A percentile compares a stretch with the other conserved stretches of the same genome.
Conservation (phyloP, 1,284 basidiomycete genomes). For the Mycocalia duriaeana region DNA sequence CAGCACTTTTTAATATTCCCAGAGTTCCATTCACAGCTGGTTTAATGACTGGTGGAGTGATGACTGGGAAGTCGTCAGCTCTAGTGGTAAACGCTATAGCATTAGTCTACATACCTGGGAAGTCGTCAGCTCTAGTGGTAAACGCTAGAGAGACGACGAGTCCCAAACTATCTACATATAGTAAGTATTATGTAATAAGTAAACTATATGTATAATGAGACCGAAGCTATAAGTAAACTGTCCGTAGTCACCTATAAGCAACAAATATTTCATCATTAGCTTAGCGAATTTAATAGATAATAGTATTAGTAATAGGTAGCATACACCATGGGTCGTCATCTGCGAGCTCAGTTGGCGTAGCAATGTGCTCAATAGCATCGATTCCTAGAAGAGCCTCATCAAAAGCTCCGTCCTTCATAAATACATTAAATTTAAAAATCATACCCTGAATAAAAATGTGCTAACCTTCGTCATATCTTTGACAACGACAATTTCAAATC, state of each 20-base stretch:
- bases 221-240: not conserved
- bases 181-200: not conserved
- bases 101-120: too few relatives aligned
- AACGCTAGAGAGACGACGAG: too few relatives aligned
- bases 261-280: too few relatives aligned
- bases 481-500: slow-evolving; percentile 41
- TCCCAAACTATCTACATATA: too few relatives aligned
- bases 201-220: not conserved
- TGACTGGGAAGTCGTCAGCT: not conserved
- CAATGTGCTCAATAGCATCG: slow-evolving; percentile 51
- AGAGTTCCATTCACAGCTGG: slow-evolving; percentile 35
- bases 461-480: slow-evolving; percentile 41
- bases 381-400: slow-evolving; percentile 62
- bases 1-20: slow-evolving; percentile 27
- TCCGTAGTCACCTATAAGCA: too few relatives aligned
- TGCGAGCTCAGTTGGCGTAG: slow-evolving; percentile 38
- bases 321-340: slow-evolving; percentile 21
- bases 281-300: too few relatives aligned
- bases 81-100: too few relatives aligned
- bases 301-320: not conserved
- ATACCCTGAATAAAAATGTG: not conserved
- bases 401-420: slow-evolving; percentile 44
- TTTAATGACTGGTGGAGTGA: slow-evolving; percentile 26
- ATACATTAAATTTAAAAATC: not conserved
- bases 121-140: too few relatives aligned